phyloP scores from a whole-genome alignment of 768 basidiomycete species.

The Pleurotus cornucopiae region DNA sequence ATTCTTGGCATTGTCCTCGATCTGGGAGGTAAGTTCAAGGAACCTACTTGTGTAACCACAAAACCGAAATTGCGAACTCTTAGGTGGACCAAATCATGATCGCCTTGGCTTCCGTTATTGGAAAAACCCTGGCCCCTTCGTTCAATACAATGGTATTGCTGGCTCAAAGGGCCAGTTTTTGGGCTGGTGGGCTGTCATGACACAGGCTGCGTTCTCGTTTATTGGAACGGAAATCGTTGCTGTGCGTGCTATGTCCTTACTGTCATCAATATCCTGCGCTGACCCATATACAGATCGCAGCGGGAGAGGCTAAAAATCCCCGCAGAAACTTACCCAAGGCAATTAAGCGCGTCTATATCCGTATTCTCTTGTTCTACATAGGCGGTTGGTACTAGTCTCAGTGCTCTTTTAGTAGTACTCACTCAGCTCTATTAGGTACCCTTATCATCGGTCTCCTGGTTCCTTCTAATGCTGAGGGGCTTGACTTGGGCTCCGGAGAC shows the following conservation, averaged over 20 bases:
- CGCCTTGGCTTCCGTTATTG: conserved; percentile 75
- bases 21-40: conserved; percentile 52
- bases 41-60: not conserved
- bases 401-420: not conserved
- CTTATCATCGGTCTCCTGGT: conserved; percentile 81
- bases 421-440: conserved; percentile 39
- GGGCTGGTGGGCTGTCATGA: conserved; percentile 54
- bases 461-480: conserved; percentile 57
- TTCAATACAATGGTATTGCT: conserved; percentile 56
- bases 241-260: conserved; percentile 34
- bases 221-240: conserved; percentile 95
- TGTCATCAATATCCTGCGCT: not conserved
- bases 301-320: conserved; percentile 90
- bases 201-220: conserved; percentile 88
- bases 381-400: conserved; percentile 15
- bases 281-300: conserved; percentile 61
- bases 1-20: conserved; percentile 75
- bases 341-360: conserved; percentile 69
- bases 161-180: conserved; percentile 77
- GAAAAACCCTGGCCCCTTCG: conserved; percentile 87
- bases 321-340: conserved; percentile 58
- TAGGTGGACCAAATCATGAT: conserved; percentile 79
- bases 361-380: conserved; percentile 82
- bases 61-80: not conserved
- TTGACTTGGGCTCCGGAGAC: conserved; percentile 51